A percentile compares a stretch with the other conserved stretches of the same genome.
Evolutionary conservation across 108 stramenopile genomes (phyloP).

Genomic region (Skeletonema grethae): DNA sequence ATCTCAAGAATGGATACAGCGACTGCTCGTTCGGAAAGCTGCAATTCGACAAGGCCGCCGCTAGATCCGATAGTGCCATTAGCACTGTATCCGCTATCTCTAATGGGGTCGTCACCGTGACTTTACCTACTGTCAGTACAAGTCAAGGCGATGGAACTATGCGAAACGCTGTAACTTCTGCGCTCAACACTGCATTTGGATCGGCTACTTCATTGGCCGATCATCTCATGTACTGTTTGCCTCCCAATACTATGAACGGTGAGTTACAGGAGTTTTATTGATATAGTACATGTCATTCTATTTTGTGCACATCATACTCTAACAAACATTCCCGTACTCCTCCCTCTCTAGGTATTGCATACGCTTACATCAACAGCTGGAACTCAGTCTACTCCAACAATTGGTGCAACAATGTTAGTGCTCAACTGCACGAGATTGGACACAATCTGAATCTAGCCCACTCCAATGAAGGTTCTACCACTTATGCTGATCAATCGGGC

Average conservation of each 20-base stretch:
- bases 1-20: conserved; percentile 40
- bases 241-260: conserved; percentile 43
- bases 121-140: neutral
- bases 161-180: conserved; percentile 10
- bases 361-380: conserved; percentile 35
- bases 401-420: conserved; percentile 23
- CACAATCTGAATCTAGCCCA: conserved; percentile 51
- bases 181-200: conserved; percentile 34
- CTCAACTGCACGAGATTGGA: conserved; percentile 17
- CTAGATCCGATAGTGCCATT: neutral
- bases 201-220: conserved; percentile 33
- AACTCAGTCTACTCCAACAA: conserved; percentile 33
- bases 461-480: conserved; percentile 37
- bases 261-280: neutral
- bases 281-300: neutral
- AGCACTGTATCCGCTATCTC: neutral
- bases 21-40: conserved; percentile 33
- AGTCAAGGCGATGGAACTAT: conserved; percentile 11
- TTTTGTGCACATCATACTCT: neutral
- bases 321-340: neutral
- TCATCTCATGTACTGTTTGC: conserved; percentile 70
- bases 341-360: conserved; percentile 20
- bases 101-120: conserved; percentile 22
- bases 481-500: conserved; percentile 41
- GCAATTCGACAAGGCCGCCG: conserved; percentile 11